Evolutionary conservation across 305 asterid species (phyloP), one percentile per base, ranked within the genome.

Genomic region (Ajuga reptans): DNA sequence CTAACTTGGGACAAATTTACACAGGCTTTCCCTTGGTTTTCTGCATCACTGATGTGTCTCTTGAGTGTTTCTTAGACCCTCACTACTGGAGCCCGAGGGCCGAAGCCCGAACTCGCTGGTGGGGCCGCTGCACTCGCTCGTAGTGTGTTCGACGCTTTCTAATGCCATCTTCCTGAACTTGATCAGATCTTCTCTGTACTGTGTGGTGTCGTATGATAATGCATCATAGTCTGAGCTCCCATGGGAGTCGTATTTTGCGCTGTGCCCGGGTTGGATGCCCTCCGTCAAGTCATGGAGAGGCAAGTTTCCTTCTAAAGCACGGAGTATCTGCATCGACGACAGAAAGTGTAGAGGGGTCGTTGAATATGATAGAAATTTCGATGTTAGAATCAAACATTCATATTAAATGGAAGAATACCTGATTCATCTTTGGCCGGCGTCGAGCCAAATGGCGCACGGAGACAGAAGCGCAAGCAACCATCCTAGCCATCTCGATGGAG

Each of bases 401-500:
- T 33, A 7, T 21, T 1, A 64, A 6, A 46, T 31, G 8, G 17
- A 14, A 62, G 56, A 5, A 9, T 78, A 91, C 97, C 95, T 80
- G 91, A 77, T 83, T 78, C 86, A 91, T 91, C 37, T 79, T 84
- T 55, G 96, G 97, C 84, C 97, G 81, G 29, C 84, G 83, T 21
- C 97, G 85, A 71, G 96, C 92, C 83, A 88, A 84, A 76, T 88
- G 96, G 6, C 87, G 92, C 24, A 91, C 89, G 36, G 91, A 88
- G 63, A 80, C 96, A 68, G 92, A 87, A 80, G 95, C 96, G 66
- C 95, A 88, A 15, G 89, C 86, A 57, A 88, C 92, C 94, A 90
- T 81, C 51, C 89, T 84, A 66, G 86, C 69, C 91, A 91, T 88
- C 84, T 85, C 88, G 36, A 72, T 27, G 6, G 75, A 15, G 68